A percentile compares a stretch with the other conserved stretches of the same genome.
Evolutionary conservation across 176 grass and related monocot genomes (phyloP).

Genomic region (Thinopyrum elongatum): DNA sequence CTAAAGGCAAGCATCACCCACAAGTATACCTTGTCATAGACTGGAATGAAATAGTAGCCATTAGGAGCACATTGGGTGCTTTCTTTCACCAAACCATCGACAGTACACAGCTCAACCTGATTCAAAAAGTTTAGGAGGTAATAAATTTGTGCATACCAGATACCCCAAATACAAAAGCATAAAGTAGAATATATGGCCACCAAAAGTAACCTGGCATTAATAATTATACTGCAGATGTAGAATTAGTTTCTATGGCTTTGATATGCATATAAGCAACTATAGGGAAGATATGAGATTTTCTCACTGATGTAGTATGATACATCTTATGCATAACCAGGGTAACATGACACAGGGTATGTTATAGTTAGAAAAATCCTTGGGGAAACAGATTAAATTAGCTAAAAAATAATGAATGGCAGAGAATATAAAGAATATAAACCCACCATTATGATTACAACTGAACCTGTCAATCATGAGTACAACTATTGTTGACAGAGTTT

Average conservation of each 20-base stretch:
- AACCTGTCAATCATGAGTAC: neutral
- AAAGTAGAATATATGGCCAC: neutral
- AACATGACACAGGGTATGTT: neutral
- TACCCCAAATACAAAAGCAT: neutral
- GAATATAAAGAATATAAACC: neutral
- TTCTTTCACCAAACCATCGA: constrained; percentile 91
- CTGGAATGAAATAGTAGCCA: constrained; percentile 98
- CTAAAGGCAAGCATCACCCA: constrained; percentile 17
- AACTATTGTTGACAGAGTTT: constrained; percentile 3
- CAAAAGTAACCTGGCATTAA: neutral
- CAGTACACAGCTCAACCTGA: constrained; percentile 94
- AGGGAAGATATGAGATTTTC: neutral
- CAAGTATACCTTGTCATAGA: constrained; percentile 77
- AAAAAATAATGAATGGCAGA: neutral
- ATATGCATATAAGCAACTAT: neutral
- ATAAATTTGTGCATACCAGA: constrained; percentile 19
- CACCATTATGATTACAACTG: constrained; percentile 10
- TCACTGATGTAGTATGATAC: neutral
- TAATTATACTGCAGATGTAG: neutral
- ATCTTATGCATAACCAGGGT: neutral
- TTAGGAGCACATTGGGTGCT: constrained; percentile 94
- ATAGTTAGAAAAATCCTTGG: neutral
- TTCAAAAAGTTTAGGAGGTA: constrained; percentile 16
- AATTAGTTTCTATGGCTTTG: neutral
- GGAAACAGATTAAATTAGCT: constrained; percentile 9